Evolutionary conservation across 2,329 filamentous ascomycete genomes (phyloP).

Genomic region (Colletotrichum musicola): DNA sequence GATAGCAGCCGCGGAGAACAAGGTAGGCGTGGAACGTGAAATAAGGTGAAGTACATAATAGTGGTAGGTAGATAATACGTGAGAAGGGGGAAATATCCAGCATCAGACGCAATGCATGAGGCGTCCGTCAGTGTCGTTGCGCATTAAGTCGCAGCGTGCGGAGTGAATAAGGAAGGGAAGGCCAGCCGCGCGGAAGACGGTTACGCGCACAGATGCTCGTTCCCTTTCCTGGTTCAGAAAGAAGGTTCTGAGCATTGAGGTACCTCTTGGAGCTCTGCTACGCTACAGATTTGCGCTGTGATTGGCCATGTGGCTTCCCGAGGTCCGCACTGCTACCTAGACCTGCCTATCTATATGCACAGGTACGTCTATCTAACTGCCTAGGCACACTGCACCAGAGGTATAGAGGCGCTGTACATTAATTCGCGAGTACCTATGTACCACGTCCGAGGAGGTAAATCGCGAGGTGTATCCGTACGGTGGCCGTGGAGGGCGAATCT

Average conservation of each 20-base stretch:
- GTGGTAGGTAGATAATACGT: no score
- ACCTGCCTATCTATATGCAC: no score
- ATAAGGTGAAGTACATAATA: no score
- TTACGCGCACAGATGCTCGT: neutral
- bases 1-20: neutral
- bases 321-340: no score
- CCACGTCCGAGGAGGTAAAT: neutral
- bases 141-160: neutral
- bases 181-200: constrained; percentile 21
- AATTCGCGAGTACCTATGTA: constrained; percentile 15
- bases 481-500: neutral
- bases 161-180: constrained; percentile 7
- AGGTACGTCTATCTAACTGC: no score
- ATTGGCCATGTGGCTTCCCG: no score
- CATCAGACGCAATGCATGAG: neutral
- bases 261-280: no score
- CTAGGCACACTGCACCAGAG: neutral
- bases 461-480: neutral
- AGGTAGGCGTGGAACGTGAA: no score
- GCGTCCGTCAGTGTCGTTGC: neutral
- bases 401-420: neutral
- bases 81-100: neutral
- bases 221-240: neutral
- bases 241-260: neutral
- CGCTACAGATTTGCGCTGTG: no score